phyloP scores from a whole-genome alignment of 352 stramenopile genomes.

The Phytophthora fragariaefolia region DNA sequence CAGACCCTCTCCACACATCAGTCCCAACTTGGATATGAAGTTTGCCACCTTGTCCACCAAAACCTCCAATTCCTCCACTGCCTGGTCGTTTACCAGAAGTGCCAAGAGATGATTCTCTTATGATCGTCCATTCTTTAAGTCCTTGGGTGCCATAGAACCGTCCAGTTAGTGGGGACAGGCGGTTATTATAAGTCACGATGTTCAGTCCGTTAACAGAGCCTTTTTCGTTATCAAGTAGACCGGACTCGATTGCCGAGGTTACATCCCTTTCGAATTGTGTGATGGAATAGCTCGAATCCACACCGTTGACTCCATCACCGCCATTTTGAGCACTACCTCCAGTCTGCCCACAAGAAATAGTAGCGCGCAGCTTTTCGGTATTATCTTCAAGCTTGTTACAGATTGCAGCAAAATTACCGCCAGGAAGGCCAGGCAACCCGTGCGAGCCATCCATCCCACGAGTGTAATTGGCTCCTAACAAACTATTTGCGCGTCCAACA shows the following conservation, averaged over 20 bases:
- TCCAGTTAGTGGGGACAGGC: neutral
- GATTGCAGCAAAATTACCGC: slow-evolving; percentile 20
- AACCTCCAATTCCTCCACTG: neutral
- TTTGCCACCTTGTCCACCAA: neutral
- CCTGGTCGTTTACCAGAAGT: neutral
- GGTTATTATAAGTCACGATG: neutral
- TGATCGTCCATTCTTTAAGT: neutral
- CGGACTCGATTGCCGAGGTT: neutral
- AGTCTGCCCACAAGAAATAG: neutral
- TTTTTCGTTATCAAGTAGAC: neutral
- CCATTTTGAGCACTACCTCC: slow-evolving; percentile 2
- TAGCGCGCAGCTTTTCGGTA: neutral
- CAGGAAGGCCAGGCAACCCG: slow-evolving; percentile 18
- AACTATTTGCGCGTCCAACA: neutral
- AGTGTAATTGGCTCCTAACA: neutral
- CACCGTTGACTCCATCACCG: neutral
- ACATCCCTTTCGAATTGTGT: neutral
- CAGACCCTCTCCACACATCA: neutral
- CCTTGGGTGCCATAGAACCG: neutral
- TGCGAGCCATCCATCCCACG: slow-evolving; percentile 2
- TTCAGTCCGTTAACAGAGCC: neutral
- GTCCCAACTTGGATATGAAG: neutral
- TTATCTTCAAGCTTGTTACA: slow-evolving; percentile 8
- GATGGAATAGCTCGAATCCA: neutral
- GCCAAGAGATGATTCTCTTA: neutral